phyloP scores from a whole-genome alignment of 2,329 filamentous ascomycete genomes.

The Aureobasidium sp. region DNA sequence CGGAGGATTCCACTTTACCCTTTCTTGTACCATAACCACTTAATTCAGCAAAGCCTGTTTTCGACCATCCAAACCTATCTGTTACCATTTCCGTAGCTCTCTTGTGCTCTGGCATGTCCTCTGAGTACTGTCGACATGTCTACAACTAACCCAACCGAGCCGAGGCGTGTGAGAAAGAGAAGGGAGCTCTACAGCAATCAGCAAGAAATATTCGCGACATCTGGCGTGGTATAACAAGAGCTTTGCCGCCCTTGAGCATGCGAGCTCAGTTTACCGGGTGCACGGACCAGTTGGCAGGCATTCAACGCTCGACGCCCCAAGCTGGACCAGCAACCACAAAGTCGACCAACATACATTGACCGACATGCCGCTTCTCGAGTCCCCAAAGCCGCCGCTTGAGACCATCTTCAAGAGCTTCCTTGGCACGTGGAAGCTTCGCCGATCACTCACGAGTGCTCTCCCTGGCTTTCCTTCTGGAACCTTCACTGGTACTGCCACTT shows the following conservation, averaged over 20 bases:
- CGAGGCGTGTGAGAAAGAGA: neutral
- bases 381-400: constrained; percentile 14
- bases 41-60: constrained; percentile 4
- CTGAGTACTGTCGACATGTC: neutral
- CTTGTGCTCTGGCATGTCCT: neutral
- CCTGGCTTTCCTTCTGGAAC: constrained; percentile 31
- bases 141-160: neutral
- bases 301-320: neutral
- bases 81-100: neutral
- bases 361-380: constrained; percentile 6
- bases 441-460: constrained; percentile 27
- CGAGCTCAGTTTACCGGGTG: neutral
- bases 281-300: neutral
- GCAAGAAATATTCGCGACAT: neutral
- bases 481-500: constrained; percentile 31
- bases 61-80: neutral
- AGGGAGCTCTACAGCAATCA: neutral
- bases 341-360: neutral
- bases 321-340: neutral
- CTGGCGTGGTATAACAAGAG: neutral
- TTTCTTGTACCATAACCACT: constrained; percentile 11
- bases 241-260: neutral
- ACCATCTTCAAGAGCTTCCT: constrained; percentile 28
- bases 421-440: constrained; percentile 30
- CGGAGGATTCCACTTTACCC: neutral